Percentiles rank a stretch among this genome's conserved stretches.
Conservation (phyloP, 164 flowering plant genomes). For the Annona squamosa region DNA sequence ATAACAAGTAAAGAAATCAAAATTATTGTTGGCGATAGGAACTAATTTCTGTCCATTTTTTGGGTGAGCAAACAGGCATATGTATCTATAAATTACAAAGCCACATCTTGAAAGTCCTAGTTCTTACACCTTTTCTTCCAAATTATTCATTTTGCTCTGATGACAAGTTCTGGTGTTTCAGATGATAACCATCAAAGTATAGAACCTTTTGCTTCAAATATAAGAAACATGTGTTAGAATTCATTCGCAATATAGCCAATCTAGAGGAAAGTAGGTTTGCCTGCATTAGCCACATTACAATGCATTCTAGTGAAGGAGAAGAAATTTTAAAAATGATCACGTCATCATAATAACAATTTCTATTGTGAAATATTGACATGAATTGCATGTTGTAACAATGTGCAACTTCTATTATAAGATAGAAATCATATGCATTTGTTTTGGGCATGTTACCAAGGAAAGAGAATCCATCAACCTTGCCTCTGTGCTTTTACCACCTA, state of each 20-base stretch:
- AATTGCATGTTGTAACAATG: neutral
- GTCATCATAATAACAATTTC: neutral
- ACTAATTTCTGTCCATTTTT: neutral
- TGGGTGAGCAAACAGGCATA: no score
- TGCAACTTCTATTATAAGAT: neutral
- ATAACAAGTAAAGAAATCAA: neutral
- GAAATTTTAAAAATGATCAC: neutral
- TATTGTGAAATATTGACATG: neutral
- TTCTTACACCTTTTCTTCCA: no score
- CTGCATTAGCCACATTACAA: neutral
- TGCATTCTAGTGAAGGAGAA: neutral
- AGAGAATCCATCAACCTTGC: slow-evolving; percentile 22
- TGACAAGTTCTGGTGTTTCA: no score
- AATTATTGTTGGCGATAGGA: neutral
- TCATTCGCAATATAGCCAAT: neutral
- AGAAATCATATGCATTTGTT: neutral
- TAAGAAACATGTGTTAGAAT: neutral
- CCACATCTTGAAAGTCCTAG: no score
- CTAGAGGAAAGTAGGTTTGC: neutral
- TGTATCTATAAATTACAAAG: no score
- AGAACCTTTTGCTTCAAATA: neutral
- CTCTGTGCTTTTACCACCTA: slow-evolving; percentile 23
- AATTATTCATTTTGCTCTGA: neutral
- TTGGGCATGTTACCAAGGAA: slow-evolving; percentile 16
- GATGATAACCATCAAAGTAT: no score